Conservation (phyloP, 1,284 basidiomycete species). For the Sporisorium reilianum region DNA sequence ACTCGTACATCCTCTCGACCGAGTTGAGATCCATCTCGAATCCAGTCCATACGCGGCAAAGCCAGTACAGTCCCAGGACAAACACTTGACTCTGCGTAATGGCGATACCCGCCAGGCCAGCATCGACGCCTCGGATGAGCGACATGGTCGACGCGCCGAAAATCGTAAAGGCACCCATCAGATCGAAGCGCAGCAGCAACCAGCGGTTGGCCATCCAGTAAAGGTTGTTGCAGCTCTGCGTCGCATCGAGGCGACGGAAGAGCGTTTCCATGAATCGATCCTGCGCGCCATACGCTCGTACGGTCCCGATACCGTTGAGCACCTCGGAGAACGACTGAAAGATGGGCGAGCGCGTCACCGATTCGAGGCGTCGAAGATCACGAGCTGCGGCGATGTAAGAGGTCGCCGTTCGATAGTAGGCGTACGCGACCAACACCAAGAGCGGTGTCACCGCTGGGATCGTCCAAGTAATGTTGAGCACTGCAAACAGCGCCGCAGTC, state of each 20-base stretch:
- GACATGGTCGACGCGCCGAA: conserved; percentile 71
- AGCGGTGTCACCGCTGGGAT: conserved; percentile 70
- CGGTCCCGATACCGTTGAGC: conserved; percentile 71
- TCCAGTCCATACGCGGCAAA: conserved; percentile 46
- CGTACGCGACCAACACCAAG: conserved; percentile 69
- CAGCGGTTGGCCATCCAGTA: conserved; percentile 60
- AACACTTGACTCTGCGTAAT: conserved; percentile 44
- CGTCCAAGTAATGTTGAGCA: conserved; percentile 56
- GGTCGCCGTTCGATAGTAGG: conserved; percentile 71
- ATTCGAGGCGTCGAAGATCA: conserved; percentile 70
- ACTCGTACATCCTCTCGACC: conserved; percentile 73
- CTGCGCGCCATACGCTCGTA: conserved; percentile 73
- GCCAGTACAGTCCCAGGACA: conserved; percentile 71
- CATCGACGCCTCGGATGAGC: conserved; percentile 56
- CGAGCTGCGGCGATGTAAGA: conserved; percentile 72
- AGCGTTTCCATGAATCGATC: conserved; percentile 71
- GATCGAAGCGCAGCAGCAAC: conserved; percentile 66
- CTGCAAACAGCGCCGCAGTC: conserved; percentile 68
- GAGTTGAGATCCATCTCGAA: conserved; percentile 72
- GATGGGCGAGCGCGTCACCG: conserved; percentile 68
- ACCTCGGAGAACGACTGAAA: conserved; percentile 69
- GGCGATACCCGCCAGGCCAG: conserved; percentile 52
- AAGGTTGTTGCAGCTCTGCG: conserved; percentile 68
- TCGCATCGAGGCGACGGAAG: conserved; percentile 71
- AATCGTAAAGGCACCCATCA: conserved; percentile 71